Percentiles rank a stretch among this genome's conserved stretches.
Conservation (phyloP, 2,329 filamentous ascomycete genomes). For the Colletotrichum phormii region DNA sequence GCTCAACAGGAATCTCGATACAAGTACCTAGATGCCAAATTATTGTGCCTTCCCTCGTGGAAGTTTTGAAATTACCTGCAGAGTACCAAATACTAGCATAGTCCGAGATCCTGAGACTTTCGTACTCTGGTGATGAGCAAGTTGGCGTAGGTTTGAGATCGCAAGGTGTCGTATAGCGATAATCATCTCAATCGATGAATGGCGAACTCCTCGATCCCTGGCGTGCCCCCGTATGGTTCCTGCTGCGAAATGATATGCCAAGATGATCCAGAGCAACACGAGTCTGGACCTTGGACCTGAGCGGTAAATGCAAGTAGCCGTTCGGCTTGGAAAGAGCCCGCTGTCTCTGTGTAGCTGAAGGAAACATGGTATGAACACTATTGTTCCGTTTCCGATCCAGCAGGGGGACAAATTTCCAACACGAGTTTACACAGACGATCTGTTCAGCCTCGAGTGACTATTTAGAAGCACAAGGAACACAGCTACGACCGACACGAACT, state of each 20-base stretch:
- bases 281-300: background rate
- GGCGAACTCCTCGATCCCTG: background rate
- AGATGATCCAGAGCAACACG: background rate
- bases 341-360: background rate
- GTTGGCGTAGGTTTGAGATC: background rate
- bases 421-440: background rate
- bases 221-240: background rate
- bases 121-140: too few relatives aligned
- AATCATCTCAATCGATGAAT: background rate
- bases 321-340: background rate
- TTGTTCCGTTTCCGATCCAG: background rate
- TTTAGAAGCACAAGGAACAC: background rate
- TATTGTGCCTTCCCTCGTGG: too few relatives aligned
- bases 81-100: background rate
- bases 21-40: too few relatives aligned
- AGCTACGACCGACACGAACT: background rate
- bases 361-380: background rate
- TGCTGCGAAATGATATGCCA: background rate
- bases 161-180: background rate
- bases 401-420: background rate
- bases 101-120: too few relatives aligned
- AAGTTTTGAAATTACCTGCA: background rate
- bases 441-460: conserved; percentile 16
- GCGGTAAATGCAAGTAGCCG: conserved; percentile 15
- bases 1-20: too few relatives aligned